Evolutionary conservation across 1,284 basidiomycete species (phyloP).

Genomic region (Cryptococcus sp.): DNA sequence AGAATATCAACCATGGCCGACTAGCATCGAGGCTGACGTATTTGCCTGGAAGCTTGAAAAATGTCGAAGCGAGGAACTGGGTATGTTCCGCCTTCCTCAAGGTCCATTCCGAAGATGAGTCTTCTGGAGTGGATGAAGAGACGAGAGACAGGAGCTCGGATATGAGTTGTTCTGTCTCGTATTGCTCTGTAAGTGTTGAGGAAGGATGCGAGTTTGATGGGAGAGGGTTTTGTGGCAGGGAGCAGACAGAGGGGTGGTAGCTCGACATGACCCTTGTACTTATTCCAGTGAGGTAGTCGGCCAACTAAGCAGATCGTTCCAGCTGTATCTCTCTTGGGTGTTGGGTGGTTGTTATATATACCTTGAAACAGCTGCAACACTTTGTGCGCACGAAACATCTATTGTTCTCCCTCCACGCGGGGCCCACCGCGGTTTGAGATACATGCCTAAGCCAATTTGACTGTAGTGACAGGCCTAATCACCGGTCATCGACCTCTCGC

Average conservation of each 20-base stretch:
- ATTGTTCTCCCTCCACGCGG: too few relatives aligned
- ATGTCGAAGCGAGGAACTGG: constrained; percentile 38
- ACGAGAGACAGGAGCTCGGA: constrained; percentile 55
- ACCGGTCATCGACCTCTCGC: too few relatives aligned
- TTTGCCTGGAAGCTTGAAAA: constrained; percentile 61
- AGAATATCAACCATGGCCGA: constrained; percentile 89
- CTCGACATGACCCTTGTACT: constrained; percentile 6
- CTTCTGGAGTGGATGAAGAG: constrained; percentile 21
- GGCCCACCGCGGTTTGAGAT: too few relatives aligned
- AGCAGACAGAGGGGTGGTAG: constrained; percentile 38
- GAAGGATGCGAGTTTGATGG: constrained; percentile 62
- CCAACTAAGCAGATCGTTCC: too few relatives aligned
- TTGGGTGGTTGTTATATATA: too few relatives aligned
- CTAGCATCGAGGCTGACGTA: constrained; percentile 87
- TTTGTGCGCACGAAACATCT: too few relatives aligned
- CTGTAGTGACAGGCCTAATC: too few relatives aligned
- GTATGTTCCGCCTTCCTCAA: constrained; percentile 41
- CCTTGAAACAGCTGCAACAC: too few relatives aligned
- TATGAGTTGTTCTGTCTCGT: constrained; percentile 67
- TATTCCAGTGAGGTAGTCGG: too few relatives aligned
- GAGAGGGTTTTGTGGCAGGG: constrained; percentile 25
- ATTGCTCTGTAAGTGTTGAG: constrained; percentile 65
- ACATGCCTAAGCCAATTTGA: too few relatives aligned
- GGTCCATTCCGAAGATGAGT: constrained; percentile 11
- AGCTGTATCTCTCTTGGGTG: too few relatives aligned